Base-by-base conservation (phyloP, 768 basidiomycete genomes). In the Leccinum disarticulatum region DNA sequence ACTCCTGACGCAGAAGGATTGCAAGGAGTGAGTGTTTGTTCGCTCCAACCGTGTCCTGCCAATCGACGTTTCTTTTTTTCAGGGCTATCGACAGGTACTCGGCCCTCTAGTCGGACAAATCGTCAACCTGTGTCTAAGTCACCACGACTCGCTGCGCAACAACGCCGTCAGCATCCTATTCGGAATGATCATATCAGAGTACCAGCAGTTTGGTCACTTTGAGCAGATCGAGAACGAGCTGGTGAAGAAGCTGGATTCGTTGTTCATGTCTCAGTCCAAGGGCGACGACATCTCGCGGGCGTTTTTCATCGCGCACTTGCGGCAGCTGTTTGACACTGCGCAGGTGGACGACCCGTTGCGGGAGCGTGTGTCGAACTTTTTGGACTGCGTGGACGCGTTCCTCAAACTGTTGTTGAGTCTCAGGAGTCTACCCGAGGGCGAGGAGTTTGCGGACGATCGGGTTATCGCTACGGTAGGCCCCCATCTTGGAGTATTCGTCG, bases 131-230 rank as follows among this genome's bases (percentile, higher is more conserved):
- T 98, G 96, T 71, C 79, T 98, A 55, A 97, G 95, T 62, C 93
- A 95, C 66, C 95, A 98, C 69, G 96, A 98, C 69, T 87, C 89
- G 68, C 81, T 97, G 43, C 85, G 95, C 64, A 91, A 83, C 69
- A 91, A 90, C 63, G 95, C 94, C 0, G 93, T 96, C 22, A 87
- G 91, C 66, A 95, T 98, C 58, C 82, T 98, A 22, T 96, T 90
- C 75, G 91, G 89, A 67, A 97, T 98, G 94, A 94, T 98, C 61
- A 85, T 95, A 51, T 88, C 92, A 3, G 92, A 96, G 71, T 95
- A 91, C 72, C 86, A 93, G 58, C 87, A 90, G 60, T 86, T 86
- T 13, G 87, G 85, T 27, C 86, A 91, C 70, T 97, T 98, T 69
- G 87, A 89, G 65, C 84, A 84, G 50, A 96, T 98, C 64, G 93